Evolutionary conservation across 176 grass and related monocot genomes (phyloP), one percentile per base, ranked within the genome.

Genomic region (Coix lacrymajobi): DNA sequence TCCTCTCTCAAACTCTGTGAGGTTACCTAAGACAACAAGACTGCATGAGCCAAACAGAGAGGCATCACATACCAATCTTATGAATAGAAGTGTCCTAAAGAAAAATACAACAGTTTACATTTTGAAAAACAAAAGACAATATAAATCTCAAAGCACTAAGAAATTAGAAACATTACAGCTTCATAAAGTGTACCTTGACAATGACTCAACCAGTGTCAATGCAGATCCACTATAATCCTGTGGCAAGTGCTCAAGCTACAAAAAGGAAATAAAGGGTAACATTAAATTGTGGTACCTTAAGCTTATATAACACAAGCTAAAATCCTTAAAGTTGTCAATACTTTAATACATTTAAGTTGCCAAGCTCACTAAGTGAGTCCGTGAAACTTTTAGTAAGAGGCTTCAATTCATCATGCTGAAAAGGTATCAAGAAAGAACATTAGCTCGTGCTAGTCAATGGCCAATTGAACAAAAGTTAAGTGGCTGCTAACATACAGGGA

Each of bases 11-110:
- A 95, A 98, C 67, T 98, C 96, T 70, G 91, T 93, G 85, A 90
- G 87, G 91, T 98, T 98, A 92, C 96, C 96, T 95, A 98, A 90
- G 82, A 95, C 85, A 93, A 98, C 73, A 87, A 98, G 93, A 93
- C 93, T 96, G 89, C 93, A 95, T 89, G 92, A 94, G 86, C 90
- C 83, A 91, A 95, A 98, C 74, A 93, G 75, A 92, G 69, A 76
- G 81, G 84, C 69, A 98, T 93, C 79, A 91, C 48, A 74, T 89
- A 94, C 86, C 82, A 26, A 88, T 79, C 65, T 86, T 86, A 82
- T 14, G 62, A 88, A 79, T 71, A 81, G 15, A 52, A 48, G 22
- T 73, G 29, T 66, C 20, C 31, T 72, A 26, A 76, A 69, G 33
- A 48, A 68, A 52, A 81, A 63, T 64, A 43, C 51, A 14, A 15